phyloP scores from a whole-genome alignment of 306 rosid species.

The Cucumis hystrix region DNA sequence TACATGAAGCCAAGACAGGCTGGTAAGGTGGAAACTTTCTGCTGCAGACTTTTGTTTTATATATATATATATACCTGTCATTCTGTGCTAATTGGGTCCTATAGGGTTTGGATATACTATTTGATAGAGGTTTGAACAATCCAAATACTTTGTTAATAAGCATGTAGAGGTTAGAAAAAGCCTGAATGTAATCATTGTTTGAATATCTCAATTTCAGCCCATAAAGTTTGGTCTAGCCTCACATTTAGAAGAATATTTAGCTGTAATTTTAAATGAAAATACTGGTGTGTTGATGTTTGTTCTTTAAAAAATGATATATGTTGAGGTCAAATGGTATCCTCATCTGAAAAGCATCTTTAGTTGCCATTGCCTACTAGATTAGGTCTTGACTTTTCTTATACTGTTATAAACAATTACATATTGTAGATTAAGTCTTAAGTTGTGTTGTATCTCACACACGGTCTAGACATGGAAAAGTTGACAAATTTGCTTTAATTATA shows the following conservation, averaged over 20 bases:
- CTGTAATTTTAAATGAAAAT: background rate
- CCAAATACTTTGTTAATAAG: background rate
- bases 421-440: background rate
- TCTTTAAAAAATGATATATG: background rate
- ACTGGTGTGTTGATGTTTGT: background rate
- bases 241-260: background rate
- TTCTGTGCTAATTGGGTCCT: background rate
- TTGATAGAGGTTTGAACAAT: background rate
- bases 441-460: background rate
- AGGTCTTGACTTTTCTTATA: background rate
- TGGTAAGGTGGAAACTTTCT: conserved; percentile 1
- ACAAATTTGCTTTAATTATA: background rate
- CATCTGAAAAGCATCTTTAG: background rate
- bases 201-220: background rate
- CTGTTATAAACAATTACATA: background rate
- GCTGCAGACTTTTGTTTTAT: background rate
- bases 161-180: background rate
- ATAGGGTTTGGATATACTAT: background rate
- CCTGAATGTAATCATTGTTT: background rate
- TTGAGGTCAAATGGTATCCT: background rate
- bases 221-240: background rate
- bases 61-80: background rate
- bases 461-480: background rate
- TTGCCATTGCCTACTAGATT: background rate
- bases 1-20: conserved; percentile 2